Base-by-base conservation (phyloP, 257 asterid species). In the Solanum habrochaites region DNA sequence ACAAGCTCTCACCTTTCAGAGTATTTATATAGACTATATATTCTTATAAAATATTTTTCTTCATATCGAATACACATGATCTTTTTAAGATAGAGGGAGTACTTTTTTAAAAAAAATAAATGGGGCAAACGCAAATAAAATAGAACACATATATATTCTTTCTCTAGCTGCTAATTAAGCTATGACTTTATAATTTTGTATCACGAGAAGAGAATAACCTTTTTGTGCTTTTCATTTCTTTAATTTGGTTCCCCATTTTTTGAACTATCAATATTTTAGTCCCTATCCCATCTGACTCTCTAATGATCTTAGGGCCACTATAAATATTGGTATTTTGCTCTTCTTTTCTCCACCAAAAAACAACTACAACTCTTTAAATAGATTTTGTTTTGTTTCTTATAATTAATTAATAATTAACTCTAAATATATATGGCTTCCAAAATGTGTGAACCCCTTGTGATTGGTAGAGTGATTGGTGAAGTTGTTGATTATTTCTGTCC, bases 401-500 rank as follows among this genome's bases (percentile, higher is more conserved):
- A 56, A 52, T 16, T 56, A 56, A 37, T 5, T 18, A 16, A 18
- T 56, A 7, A 2, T 42, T 70, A 70, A 14, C 8, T 31, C 15
- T 49, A 49, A 11, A 6, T 27, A 27, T 52, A 7, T 20, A 86
- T 88, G 90, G 86, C 85, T 49, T 81, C 85, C 42, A 90, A 82
- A 88, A 75, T 90, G 87, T 70, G 95, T 12, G 95, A 91, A 43
- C 97, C 99, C 2, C 93, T 95, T 15, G 93, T 92, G 29, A 90
- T 92, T 16, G 93, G 99, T 13, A 86, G 94, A 83, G 98, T 96
- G 86, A 89, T 96, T 49, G 99, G 99, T 89, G 99, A 96, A 64
- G 98, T 96, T 4, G 93, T 96, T 42, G 98, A 96, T 87, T 82
- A 83, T 83, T 91, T 95, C 90, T 47, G 80, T 40, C 85, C 93